phyloP scores from a whole-genome alignment of 83 land plant species.

The Diphasiastrum complanatum region DNA sequence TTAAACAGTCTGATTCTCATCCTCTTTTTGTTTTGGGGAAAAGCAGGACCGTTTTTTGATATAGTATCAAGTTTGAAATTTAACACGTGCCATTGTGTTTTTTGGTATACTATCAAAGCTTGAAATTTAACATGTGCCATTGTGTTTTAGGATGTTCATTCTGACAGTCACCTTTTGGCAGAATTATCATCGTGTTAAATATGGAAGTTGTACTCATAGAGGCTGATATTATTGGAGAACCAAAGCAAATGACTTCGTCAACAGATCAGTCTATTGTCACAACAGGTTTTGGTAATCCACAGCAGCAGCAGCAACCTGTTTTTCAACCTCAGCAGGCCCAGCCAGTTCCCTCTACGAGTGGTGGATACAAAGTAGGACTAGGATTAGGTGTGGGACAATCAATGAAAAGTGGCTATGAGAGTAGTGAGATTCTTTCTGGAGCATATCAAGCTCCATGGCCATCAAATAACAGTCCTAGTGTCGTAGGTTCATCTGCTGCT shows the following conservation, averaged over 20 bases:
- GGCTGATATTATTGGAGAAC: constrained; percentile 65
- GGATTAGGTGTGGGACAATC: not conserved
- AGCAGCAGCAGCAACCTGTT: constrained; percentile 17
- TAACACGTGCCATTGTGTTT: too few species aligned
- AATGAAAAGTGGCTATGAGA: constrained; percentile 9
- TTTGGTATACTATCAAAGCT: too few species aligned
- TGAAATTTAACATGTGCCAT: too few species aligned
- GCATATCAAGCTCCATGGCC: not conserved
- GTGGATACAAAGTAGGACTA: constrained; percentile 6
- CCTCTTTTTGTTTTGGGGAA: too few species aligned
- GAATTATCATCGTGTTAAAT: constrained; percentile 69
- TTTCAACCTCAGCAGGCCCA: constrained; percentile 1
- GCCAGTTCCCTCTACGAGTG: not conserved
- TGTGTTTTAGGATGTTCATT: too few species aligned
- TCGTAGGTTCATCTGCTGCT: constrained; percentile 9
- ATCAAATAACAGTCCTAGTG: not conserved
- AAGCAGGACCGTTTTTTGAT: too few species aligned
- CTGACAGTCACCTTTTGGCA: constrained; percentile 25
- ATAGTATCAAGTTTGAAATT: too few species aligned
- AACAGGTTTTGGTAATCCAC: constrained; percentile 19
- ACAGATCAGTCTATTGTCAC: not conserved
- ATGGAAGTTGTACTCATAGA: constrained; percentile 46
- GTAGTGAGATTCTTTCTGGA: constrained; percentile 2
- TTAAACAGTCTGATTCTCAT: too few species aligned
- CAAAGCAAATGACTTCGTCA: constrained; percentile 20